Base-by-base conservation (phyloP, 106 monocot genomes). In the Phalaenopsis equestris region DNA sequence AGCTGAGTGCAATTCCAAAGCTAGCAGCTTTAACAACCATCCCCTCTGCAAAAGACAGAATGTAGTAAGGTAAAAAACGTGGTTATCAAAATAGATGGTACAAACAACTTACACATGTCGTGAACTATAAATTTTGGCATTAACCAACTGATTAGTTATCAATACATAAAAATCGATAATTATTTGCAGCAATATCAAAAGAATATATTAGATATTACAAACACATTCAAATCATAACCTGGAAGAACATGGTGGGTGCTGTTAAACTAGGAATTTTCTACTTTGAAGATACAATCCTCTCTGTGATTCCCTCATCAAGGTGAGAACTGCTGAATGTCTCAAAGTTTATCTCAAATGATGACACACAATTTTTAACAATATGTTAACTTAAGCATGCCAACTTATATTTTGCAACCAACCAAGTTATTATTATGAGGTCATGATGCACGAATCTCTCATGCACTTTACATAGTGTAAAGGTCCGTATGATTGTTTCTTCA, bases 1-100 rank as follows among this genome's bases (percentile, higher is more conserved):
- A 89, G 89, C 86, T 76, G 89, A 74, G 86, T 98, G 97, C 77
- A 98, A 80, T 84, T 94, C 94, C 76, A 98, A 77, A 45, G 97
- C 94, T 79, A 92, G 81, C 72, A 98, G 81, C 75, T 94, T 98
- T 57, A 98, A 81, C 75, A 94, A 85, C 97, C 97, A 98, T 41
- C 90, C 92, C 55, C 97, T 94, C 97, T 97, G 86, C 41, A 83
- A 85, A 81, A 12, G 21, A 79, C 14, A 15, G 68, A 4, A 42
- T 61, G 41, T 67, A 41, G 67, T 65, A 9, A 49, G 18, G 6
- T 36, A 39, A 48, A 42, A 49, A 81, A 17, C 41, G n/a, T 19
- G 30, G 36, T 14, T 21, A 21, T 80, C 41, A 19, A 56, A 81
- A 39, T 39, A 56, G 21, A 76, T 37, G 57, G 10, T 15, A 19